phyloP scores from a whole-genome alignment of 768 basidiomycete genomes.

The Xerocomellus amylosporus region DNA sequence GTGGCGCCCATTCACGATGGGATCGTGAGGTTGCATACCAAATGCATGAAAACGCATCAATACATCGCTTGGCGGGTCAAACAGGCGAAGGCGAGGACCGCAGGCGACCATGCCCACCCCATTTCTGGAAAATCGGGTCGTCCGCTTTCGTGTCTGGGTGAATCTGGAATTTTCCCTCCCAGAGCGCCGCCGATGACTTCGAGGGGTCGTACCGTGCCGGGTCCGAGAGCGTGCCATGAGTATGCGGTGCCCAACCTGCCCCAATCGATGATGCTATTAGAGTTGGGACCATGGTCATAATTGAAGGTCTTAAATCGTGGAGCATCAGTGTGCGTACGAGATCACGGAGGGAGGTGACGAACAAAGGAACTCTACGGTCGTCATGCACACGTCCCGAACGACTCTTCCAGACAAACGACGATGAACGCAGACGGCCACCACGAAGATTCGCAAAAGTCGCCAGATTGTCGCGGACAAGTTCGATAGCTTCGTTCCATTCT shows the following conservation, averaged over 20 bases:
- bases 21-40: constrained; percentile 2
- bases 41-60: background rate
- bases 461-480: constrained; percentile 83
- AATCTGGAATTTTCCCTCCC: constrained; percentile 82
- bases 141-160: constrained; percentile 80
- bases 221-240: constrained; percentile 60
- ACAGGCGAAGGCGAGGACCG: constrained; percentile 16
- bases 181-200: constrained; percentile 74
- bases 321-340: constrained; percentile 15
- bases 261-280: constrained; percentile 73
- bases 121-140: constrained; percentile 46
- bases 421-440: constrained; percentile 84
- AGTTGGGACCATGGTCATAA: constrained; percentile 75
- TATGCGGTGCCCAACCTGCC: constrained; percentile 59
- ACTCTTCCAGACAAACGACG: constrained; percentile 81
- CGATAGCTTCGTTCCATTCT: constrained; percentile 77
- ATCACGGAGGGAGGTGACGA: constrained; percentile 34
- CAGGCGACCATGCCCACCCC: constrained; percentile 24
- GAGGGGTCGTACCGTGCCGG: constrained; percentile 78
- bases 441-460: constrained; percentile 77
- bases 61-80: constrained; percentile 8
- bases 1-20: constrained; percentile 2
- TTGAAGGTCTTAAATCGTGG: constrained; percentile 52
- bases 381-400: constrained; percentile 58
- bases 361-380: constrained; percentile 44